Base-by-base conservation (phyloP, 495 filamentous ascomycete genomes). In the Hypoxylon fragiforme region DNA sequence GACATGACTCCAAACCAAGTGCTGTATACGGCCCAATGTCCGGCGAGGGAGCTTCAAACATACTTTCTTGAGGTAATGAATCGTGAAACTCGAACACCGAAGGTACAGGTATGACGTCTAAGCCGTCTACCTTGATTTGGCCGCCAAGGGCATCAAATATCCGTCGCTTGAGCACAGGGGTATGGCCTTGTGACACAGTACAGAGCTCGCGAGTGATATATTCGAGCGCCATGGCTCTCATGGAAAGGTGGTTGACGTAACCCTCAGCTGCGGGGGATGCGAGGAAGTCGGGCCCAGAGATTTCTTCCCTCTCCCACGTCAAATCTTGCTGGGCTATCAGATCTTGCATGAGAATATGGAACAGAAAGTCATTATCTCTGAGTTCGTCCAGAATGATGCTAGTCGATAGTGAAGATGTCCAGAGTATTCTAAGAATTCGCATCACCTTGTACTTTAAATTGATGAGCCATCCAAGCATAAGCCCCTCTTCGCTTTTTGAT, bases 51-150 rank as follows among this genome's bases (percentile, higher is more conserved):
- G 78, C 63, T 30, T 75, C 57, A 54, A 77, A 77, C 1, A 73
- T 44, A 34, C 84, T 75, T 34, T 91, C 84, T 6, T 89, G 68
- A 47, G 91, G 85, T 22, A 91, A 77, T 49, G 97, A 96, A 70
- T 97, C 95, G 49, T 96, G 91, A 15, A 97, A 81, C 57, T 97
- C 95, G 68, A 97, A 95, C 11, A 97, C 79, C 4, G 85, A 88
- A 3, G 85, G 79, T 38, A 88, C 87, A 11, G 70, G 63, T 20
- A 85, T 60, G n/a, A 80, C 73, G 32, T 86, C 80, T 7, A 84
- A 81, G 24, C 80, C 80, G 0, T 87, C 81, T 19, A 81, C 49
- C 3, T 76, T 75, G 4, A 91, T 88, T 50, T 79, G 83, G 18
- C 95, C 95, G 15, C 89, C 79, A 26, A 97, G 73, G 0, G 88